phyloP scores from a whole-genome alignment of 345 rosid genomes.

The Garcia nutans region DNA sequence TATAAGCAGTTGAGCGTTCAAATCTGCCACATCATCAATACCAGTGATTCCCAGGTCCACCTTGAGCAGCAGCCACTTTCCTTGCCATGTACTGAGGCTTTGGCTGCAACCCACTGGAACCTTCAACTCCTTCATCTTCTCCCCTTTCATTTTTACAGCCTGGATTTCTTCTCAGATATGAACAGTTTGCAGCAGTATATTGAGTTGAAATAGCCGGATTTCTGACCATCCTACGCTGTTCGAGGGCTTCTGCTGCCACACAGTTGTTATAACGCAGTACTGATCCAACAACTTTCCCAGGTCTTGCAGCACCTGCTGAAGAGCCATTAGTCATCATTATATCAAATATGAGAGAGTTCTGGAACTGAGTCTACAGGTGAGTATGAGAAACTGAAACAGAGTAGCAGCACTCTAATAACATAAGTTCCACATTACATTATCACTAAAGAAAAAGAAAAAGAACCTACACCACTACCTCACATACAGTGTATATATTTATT shows the following conservation, averaged over 20 bases:
- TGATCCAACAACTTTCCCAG: conserved; percentile 84
- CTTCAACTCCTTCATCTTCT: conserved; percentile 66
- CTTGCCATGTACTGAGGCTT: conserved; percentile 76
- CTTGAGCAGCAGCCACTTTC: conserved; percentile 86
- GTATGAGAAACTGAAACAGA: background rate
- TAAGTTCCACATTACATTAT: background rate
- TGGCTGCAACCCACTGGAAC: conserved; percentile 66
- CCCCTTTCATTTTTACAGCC: conserved; percentile 63
- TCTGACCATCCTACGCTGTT: conserved; percentile 67
- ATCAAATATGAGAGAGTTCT: background rate
- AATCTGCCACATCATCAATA: conserved; percentile 35
- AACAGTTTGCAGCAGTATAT: conserved; percentile 41
- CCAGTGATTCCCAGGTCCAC: conserved; percentile 71
- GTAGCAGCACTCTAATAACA: background rate
- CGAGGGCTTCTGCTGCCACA: conserved; percentile 66
- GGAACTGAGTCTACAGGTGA: background rate
- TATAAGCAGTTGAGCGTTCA: conserved; percentile 2
- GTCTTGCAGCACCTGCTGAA: conserved; percentile 71
- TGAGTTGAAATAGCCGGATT: conserved; percentile 60
- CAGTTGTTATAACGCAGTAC: conserved; percentile 83
- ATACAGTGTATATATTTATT: background rate
- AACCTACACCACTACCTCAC: background rate
- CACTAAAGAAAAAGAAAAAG: background rate
- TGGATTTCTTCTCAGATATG: conserved; percentile 66
- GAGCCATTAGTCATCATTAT: conserved; percentile 4